A percentile compares a stretch with the other conserved stretches of the same genome.
Conservation (phyloP, 768 basidiomycete genomes). For the Macrolepiota dolichaula region DNA sequence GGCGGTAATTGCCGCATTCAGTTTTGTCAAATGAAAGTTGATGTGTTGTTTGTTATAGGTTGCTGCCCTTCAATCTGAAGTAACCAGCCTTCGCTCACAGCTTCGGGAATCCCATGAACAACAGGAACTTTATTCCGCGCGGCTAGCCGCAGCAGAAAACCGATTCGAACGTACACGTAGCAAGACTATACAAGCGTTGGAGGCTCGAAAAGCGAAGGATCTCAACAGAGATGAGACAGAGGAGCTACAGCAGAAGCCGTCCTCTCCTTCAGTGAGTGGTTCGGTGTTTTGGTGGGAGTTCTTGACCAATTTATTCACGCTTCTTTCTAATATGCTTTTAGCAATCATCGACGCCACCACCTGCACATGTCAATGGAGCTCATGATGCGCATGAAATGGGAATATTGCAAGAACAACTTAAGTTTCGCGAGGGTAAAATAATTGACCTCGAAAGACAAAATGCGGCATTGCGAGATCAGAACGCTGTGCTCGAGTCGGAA, state of each 20-base stretch:
- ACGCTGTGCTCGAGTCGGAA: slow-evolving; percentile 41
- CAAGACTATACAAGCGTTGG: slow-evolving; percentile 45
- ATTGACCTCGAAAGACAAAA: slow-evolving; percentile 44
- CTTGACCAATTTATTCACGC: slow-evolving; percentile 37
- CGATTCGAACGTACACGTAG: slow-evolving; percentile 62
- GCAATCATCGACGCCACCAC: slow-evolving; percentile 31
- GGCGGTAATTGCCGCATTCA: slow-evolving; percentile 39
- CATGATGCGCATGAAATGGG: slow-evolving; percentile 33
- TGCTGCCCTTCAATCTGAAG: slow-evolving; percentile 53
- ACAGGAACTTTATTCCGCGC: slow-evolving; percentile 44
- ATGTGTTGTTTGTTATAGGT: slow-evolving; percentile 35
- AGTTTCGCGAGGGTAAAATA: slow-evolving; percentile 42
- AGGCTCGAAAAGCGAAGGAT: slow-evolving; percentile 30
- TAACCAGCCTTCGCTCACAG: slow-evolving; percentile 44
- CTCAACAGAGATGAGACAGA: slow-evolving; percentile 36
- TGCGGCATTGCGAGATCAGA: slow-evolving; percentile 40
- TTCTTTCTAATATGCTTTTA: slow-evolving; percentile 44
- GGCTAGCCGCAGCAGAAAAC: slow-evolving; percentile 55
- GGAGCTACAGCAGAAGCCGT: slow-evolving; percentile 48
- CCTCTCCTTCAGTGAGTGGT: slow-evolving; percentile 73
- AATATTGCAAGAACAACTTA: slow-evolving; percentile 38
- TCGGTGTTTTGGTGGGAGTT: slow-evolving; percentile 61
- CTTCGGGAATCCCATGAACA: slow-evolving; percentile 49
- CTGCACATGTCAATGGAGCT: slow-evolving; percentile 33
- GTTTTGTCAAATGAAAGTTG: not conserved